A percentile compares a stretch with the other conserved stretches of the same genome.
phyloP scores from a whole-genome alignment of 169 alveolate species.

The Prorocentrum cordatum region DNA sequence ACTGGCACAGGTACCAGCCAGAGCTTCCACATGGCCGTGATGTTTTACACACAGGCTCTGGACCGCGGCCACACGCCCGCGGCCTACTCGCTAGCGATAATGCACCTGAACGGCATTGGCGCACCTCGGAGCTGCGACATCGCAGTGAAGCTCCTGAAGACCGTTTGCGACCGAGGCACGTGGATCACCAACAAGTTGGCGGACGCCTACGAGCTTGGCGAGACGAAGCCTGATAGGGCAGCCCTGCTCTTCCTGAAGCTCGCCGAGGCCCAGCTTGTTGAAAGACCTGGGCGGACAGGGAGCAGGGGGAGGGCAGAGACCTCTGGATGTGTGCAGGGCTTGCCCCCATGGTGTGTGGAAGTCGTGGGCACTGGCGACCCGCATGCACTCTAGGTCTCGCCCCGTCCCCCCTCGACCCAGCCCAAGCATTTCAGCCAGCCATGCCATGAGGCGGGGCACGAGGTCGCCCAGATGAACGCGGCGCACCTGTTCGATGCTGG shows the following conservation, averaged over 20 bases:
- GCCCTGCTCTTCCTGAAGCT: constrained; percentile 67
- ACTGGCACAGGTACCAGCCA: constrained; percentile 71
- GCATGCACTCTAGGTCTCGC: too few relatives aligned
- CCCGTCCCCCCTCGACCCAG: too few relatives aligned
- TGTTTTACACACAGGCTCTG: constrained; percentile 73
- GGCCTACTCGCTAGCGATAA: constrained; percentile 72
- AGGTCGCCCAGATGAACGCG: constrained; percentile 69
- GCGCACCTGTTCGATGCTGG: constrained; percentile 68
- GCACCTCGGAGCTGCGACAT: constrained; percentile 74
- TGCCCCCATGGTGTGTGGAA: too few relatives aligned
- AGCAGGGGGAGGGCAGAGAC: too few relatives aligned
- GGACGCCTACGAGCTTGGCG: constrained; percentile 17
- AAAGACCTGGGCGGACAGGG: too few relatives aligned
- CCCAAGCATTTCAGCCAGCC: too few relatives aligned
- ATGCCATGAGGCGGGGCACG: constrained; percentile 73
- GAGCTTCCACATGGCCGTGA: constrained; percentile 68
- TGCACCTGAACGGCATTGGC: constrained; percentile 75
- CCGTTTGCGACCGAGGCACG: constrained; percentile 72
- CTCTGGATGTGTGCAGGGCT: too few relatives aligned
- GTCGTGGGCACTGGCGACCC: too few relatives aligned
- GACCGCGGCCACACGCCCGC: constrained; percentile 76
- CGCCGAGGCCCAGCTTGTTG: too few relatives aligned
- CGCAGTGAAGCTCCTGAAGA: constrained; percentile 73
- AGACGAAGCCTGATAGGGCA: constrained; percentile 3
- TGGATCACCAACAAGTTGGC: constrained; percentile 71